Evolutionary conservation across 23 red algal genomes (phyloP).

Genomic region (Cyanidioschyzon merolae): DNA sequence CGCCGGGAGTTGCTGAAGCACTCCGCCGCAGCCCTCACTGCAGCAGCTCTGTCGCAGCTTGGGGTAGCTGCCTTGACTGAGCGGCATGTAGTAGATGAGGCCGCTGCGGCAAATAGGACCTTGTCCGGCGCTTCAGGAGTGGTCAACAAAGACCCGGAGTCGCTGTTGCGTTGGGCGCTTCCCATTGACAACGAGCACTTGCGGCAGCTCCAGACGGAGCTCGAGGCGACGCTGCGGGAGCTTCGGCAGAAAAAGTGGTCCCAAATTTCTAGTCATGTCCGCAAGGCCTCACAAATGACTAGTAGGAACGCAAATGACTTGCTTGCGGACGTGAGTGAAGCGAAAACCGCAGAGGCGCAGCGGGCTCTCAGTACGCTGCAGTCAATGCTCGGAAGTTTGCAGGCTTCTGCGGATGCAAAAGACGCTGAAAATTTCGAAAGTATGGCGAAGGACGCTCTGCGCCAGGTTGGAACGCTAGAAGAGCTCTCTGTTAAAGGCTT

Average conservation of each 20-base stretch:
- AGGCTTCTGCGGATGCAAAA: slow-evolving; percentile 32
- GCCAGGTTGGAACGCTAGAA: slow-evolving; percentile 56
- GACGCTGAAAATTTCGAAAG: slow-evolving; percentile 44
- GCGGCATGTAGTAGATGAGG: neutral
- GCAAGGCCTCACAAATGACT: slow-evolving; percentile 31
- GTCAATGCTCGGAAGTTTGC: slow-evolving; percentile 27
- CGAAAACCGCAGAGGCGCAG: neutral
- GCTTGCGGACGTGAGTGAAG: slow-evolving; percentile 7
- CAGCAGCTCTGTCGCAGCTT: neutral
- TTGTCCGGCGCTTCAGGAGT: neutral
- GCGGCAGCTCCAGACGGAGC: slow-evolving; percentile 53
- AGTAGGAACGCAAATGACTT: slow-evolving; percentile 27
- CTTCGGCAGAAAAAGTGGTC: slow-evolving; percentile 51
- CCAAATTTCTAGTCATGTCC: slow-evolving; percentile 40
- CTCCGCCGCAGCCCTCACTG: neutral
- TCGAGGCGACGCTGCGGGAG: slow-evolving; percentile 42
- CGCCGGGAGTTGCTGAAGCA: neutral
- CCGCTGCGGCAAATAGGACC: neutral
- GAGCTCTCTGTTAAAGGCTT: slow-evolving; percentile 59
- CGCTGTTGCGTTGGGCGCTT: slow-evolving; percentile 75
- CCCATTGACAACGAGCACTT: slow-evolving; percentile 74
- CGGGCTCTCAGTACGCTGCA: slow-evolving; percentile 13
- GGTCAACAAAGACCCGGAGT: slow-evolving; percentile 86
- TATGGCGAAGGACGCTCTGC: slow-evolving; percentile 31
- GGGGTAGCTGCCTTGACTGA: neutral